These are phyloP conservation scores for Cutaneotrichosporon daszewskae DNA, from an alignment of 1,284 basidiomycete genomes.

Conservation along the genomic window DNA sequence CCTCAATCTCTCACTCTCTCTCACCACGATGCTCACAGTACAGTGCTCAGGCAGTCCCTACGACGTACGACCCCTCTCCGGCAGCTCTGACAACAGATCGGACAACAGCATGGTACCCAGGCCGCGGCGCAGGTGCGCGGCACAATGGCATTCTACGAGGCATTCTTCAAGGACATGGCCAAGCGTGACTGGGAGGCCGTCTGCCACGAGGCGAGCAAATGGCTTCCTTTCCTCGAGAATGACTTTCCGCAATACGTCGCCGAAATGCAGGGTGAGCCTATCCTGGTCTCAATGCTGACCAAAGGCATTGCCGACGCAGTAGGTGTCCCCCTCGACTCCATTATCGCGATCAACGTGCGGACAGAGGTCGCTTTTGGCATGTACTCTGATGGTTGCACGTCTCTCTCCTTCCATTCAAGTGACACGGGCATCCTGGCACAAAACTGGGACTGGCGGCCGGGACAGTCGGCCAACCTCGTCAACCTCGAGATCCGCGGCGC, in stretches of 20 bases:
- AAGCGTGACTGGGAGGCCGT: constrained; percentile 14
- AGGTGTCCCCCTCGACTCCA: constrained; percentile 2
- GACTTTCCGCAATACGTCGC: constrained; percentile 13
- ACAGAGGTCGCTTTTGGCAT: constrained; percentile 19
- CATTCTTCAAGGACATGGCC: constrained; percentile 12
- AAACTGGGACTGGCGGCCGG: constrained; percentile 19
- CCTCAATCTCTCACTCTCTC: too few species aligned
- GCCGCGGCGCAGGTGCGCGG: constrained; percentile 12
- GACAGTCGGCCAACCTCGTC: constrained; percentile 11
- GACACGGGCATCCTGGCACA: constrained; percentile 11
- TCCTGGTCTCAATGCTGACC: neutral
- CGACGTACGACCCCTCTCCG: too few species aligned
- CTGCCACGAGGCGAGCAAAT: constrained; percentile 6
- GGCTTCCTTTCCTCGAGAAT: constrained; percentile 11
- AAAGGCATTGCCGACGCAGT: constrained; percentile 13
- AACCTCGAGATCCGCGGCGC: constrained; percentile 5
- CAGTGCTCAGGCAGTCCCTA: neutral
- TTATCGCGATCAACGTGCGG: constrained; percentile 17
- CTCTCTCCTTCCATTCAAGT: constrained; percentile 1
- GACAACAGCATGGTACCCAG: constrained; percentile 11
- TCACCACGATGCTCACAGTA: neutral
- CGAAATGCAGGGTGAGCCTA: constrained; percentile 13
- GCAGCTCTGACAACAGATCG: constrained; percentile 13
- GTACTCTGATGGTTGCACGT: constrained; percentile 16
- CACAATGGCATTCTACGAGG: constrained; percentile 16